Evolutionary conservation across 164 flowering plant species (phyloP).

Genomic region (Cinnamomum chago): DNA sequence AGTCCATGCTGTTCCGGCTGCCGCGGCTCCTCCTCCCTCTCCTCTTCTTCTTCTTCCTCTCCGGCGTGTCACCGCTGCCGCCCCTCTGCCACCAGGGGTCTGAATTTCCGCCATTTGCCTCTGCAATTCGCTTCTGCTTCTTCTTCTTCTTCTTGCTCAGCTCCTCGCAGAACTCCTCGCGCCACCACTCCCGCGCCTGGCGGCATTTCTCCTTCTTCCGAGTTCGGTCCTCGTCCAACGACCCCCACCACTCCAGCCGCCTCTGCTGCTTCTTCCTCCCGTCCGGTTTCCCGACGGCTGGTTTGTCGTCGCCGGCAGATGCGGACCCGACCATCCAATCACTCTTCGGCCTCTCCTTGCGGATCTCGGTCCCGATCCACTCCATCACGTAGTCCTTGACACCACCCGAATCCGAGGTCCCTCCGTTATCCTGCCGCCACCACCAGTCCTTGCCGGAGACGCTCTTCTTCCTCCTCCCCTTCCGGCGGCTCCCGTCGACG

Average conservation of each 20-base stretch:
- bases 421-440: slow-evolving; percentile 70
- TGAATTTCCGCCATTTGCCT: slow-evolving; percentile 13
- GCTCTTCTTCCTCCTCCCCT: slow-evolving; percentile 37
- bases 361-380: slow-evolving; percentile 91
- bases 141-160: slow-evolving; percentile 72
- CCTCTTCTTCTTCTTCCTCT: slow-evolving; percentile 33
- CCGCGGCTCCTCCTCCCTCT: slow-evolving; percentile 35
- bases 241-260: slow-evolving; percentile 80
- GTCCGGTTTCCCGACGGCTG: slow-evolving; percentile 18
- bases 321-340: slow-evolving; percentile 43
- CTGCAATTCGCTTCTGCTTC: slow-evolving; percentile 48
- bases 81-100: slow-evolving; percentile 69
- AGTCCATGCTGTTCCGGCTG: slow-evolving; percentile 63
- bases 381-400: slow-evolving; percentile 95
- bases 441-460: slow-evolving; percentile 69
- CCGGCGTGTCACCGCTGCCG: slow-evolving; percentile 27
- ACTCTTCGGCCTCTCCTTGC: slow-evolving; percentile 69
- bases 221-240: slow-evolving; percentile 52
- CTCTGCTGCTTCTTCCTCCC: slow-evolving; percentile 36
- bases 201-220: slow-evolving; percentile 52
- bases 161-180: slow-evolving; percentile 92
- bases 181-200: slow-evolving; percentile 88
- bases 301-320: slow-evolving; percentile 8
- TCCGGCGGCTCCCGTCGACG: slow-evolving; percentile 51
- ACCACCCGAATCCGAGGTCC: slow-evolving; percentile 51